A percentile compares a stretch with the other conserved stretches of the same genome.
These are phyloP conservation scores for Euphorbia lathyris DNA, from an alignment of 345 rosid species.

Conservation along the genomic window DNA sequence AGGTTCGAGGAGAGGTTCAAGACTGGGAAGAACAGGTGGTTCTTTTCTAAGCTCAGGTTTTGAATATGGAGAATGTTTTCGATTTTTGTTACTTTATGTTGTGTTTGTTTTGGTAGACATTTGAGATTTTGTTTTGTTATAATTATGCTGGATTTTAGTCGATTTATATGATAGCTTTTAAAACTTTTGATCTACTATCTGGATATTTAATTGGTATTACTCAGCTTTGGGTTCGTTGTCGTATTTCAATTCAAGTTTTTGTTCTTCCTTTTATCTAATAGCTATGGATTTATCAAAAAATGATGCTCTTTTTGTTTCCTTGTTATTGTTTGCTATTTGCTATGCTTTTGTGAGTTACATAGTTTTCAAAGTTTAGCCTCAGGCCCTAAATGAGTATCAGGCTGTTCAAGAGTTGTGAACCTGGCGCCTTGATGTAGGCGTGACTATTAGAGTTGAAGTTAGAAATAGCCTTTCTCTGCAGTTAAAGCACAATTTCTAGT, in stretches of 20 bases:
- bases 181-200: neutral
- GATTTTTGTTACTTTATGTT: neutral
- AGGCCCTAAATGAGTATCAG: no score
- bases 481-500: no score
- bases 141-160: neutral
- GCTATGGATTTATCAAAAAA: neutral
- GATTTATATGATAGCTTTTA: neutral
- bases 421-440: no score
- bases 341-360: neutral
- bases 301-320: neutral
- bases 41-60: slow-evolving; percentile 17
- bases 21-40: slow-evolving; percentile 15
- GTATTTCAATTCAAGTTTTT: neutral
- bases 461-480: no score
- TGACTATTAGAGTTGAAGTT: no score
- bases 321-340: neutral
- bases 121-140: neutral
- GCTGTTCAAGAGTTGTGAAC: no score
- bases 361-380: no score
- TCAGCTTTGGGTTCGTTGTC: neutral
- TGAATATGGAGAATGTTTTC: no score
- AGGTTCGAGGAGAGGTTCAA: slow-evolving; percentile 16
- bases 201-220: neutral
- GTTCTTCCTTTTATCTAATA: neutral
- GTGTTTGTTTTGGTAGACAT: slow-evolving; percentile 1